A percentile compares a stretch with the other conserved stretches of the same genome.
phyloP scores from a whole-genome alignment of 2,329 filamentous ascomycete species.

The Fusarium lyarnte region DNA sequence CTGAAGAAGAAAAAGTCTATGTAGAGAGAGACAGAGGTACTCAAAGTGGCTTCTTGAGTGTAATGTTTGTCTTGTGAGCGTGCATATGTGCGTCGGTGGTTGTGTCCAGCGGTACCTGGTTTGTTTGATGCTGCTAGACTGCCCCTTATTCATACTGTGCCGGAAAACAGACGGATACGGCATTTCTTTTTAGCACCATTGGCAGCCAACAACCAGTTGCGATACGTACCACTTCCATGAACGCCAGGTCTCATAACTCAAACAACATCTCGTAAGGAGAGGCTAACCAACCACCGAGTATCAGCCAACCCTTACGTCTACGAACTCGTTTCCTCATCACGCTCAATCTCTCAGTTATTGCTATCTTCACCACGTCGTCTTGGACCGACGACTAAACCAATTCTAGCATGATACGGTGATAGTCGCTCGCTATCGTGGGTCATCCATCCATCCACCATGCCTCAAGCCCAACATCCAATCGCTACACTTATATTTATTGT shows the following conservation, averaged over 20 bases:
- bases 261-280: conserved; percentile 10
- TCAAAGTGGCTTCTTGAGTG: neutral
- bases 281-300: neutral
- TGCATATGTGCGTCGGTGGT: conserved; percentile 1
- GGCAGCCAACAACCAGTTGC: conserved; percentile 25
- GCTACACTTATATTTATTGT: conserved; percentile 45
- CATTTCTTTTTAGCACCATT: conserved; percentile 28
- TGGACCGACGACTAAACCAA: conserved; percentile 5
- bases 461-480: conserved; percentile 55
- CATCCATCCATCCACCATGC: conserved; percentile 51
- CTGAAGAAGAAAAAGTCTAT: neutral
- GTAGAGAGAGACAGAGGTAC: neutral
- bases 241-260: neutral
- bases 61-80: neutral
- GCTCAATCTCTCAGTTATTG: neutral
- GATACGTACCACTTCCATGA: conserved; percentile 26
- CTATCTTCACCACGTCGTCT: conserved; percentile 8
- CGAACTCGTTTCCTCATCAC: neutral
- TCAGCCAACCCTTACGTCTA: neutral
- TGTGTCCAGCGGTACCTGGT: neutral
- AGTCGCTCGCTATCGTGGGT: conserved; percentile 34
- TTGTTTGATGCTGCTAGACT: conserved; percentile 22
- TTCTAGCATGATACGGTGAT: conserved; percentile 40
- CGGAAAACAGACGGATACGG: conserved; percentile 29
- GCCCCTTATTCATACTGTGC: conserved; percentile 36